phyloP scores from a whole-genome alignment of 2,329 filamentous ascomycete genomes.

The Epichloe coenophiala region DNA sequence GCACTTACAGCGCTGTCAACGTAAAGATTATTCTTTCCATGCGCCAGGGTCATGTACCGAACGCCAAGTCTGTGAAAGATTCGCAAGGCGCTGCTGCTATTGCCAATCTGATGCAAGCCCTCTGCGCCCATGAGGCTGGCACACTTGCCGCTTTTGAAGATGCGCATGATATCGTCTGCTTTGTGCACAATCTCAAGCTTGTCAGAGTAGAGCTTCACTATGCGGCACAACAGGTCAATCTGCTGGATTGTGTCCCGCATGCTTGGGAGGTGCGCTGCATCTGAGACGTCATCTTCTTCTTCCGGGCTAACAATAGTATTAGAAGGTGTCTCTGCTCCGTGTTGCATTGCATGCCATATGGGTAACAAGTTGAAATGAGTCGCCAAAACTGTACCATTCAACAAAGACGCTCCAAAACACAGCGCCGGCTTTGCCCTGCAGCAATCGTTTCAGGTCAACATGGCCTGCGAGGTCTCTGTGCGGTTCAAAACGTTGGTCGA shows the following conservation, averaged over 20 bases:
- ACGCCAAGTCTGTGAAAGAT: conserved; percentile 67
- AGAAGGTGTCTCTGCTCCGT: background rate
- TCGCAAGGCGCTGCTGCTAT: conserved; percentile 63
- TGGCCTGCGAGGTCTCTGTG: conserved; percentile 29
- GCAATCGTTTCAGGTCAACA: conserved; percentile 67
- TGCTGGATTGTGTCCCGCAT: conserved; percentile 25
- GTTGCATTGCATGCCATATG: background rate
- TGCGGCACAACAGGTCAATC: conserved; percentile 57
- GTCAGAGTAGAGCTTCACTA: conserved; percentile 49
- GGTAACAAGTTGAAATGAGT: background rate
- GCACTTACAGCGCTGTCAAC: conserved; percentile 43
- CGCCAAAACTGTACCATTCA: background rate
- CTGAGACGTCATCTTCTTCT: conserved; percentile 59
- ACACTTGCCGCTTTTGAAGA: conserved; percentile 48
- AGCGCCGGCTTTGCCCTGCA: conserved; percentile 59
- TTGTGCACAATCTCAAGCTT: conserved; percentile 48
- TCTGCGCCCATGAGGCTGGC: conserved; percentile 65
- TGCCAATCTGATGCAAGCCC: conserved; percentile 87
- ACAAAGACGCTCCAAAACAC: conserved; percentile 90
- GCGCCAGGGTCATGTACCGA: conserved; percentile 77
- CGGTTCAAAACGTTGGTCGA: background rate
- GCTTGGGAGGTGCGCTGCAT: conserved; percentile 58
- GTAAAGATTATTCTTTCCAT: conserved; percentile 86
- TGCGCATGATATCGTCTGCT: conserved; percentile 46
- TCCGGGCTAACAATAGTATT: conserved; percentile 45